Conservation (phyloP, 2,329 filamentous ascomycete genomes). For the Curvularia verruculosa region DNA sequence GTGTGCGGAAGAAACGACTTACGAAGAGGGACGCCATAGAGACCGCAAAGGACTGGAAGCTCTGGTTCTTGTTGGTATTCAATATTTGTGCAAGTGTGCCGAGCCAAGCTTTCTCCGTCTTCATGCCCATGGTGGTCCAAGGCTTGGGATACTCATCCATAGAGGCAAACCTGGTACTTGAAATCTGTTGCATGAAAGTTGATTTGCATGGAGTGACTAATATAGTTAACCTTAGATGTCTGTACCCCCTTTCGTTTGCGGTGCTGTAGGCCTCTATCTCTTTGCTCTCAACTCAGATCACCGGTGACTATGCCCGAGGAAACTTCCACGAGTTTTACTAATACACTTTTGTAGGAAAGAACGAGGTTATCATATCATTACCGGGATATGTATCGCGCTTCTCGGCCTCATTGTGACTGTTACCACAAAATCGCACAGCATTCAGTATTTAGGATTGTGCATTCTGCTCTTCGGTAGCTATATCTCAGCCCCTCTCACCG, state of each 20-base stretch:
- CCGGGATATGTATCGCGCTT: slow-evolving; percentile 52
- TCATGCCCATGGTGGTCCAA: slow-evolving; percentile 57
- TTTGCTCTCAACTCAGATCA: slow-evolving; percentile 56
- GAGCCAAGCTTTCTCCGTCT: slow-evolving; percentile 49
- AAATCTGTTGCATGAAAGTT: neutral
- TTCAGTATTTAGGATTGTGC: slow-evolving; percentile 28
- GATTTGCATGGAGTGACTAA: neutral
- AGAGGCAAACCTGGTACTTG: slow-evolving; percentile 25
- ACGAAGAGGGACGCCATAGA: slow-evolving; percentile 26
- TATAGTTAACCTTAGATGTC: slow-evolving; percentile 41
- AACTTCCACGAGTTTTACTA: neutral
- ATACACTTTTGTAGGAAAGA: slow-evolving; percentile 13
- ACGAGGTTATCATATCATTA: slow-evolving; percentile 51
- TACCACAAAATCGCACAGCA: slow-evolving; percentile 7
- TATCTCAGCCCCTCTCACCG: slow-evolving; percentile 30
- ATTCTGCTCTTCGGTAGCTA: slow-evolving; percentile 34
- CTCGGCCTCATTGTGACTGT: slow-evolving; percentile 32
- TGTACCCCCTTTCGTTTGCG: slow-evolving; percentile 56
- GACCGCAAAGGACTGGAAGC: slow-evolving; percentile 29
- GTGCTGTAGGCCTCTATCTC: slow-evolving; percentile 53
- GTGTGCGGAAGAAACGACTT: slow-evolving; percentile 15
- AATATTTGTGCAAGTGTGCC: slow-evolving; percentile 52
- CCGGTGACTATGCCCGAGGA: slow-evolving; percentile 4
- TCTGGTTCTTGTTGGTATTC: slow-evolving; percentile 41
- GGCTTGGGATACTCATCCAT: slow-evolving; percentile 27